A percentile compares a stretch with the other conserved stretches of the same genome.
Conservation (phyloP, 179 eudicot species). For the Drosera spatulata region DNA sequence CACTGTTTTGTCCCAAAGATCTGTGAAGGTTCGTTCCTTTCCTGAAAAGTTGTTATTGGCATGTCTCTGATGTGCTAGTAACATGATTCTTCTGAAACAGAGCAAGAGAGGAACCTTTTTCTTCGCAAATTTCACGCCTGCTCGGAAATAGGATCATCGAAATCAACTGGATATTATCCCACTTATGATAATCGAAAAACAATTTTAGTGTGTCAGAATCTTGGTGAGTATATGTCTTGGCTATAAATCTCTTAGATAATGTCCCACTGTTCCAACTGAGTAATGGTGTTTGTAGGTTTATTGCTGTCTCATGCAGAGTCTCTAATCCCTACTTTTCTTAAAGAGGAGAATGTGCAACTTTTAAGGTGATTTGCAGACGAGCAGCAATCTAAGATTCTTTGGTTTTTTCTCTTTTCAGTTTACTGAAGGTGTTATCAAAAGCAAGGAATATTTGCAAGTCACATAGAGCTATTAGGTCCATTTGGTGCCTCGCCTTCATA, state of each 20-base stretch:
- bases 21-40: conserved; percentile 54
- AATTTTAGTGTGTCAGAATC: conserved; percentile 49
- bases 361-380: conserved; percentile 40
- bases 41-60: conserved; percentile 1
- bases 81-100: conserved; percentile 27
- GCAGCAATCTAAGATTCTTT: neutral
- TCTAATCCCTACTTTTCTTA: conserved; percentile 60
- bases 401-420: neutral
- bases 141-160: conserved; percentile 35
- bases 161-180: conserved; percentile 20
- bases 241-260: neutral
- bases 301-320: conserved; percentile 88
- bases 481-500: too few species aligned
- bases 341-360: conserved; percentile 87
- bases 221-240: conserved; percentile 32
- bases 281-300: conserved; percentile 48
- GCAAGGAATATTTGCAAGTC: too few species aligned
- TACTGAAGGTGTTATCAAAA: neutral
- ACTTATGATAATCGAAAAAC: conserved; percentile 40
- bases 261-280: neutral
- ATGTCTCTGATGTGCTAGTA: conserved; percentile 1
- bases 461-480: too few species aligned
- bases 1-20: conserved; percentile 92
- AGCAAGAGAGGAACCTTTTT: conserved; percentile 75
- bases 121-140: conserved; percentile 67